Evolutionary conservation across 2,329 filamentous ascomycete species (phyloP).

Genomic region (Ascochyta viciae-villosae): DNA sequence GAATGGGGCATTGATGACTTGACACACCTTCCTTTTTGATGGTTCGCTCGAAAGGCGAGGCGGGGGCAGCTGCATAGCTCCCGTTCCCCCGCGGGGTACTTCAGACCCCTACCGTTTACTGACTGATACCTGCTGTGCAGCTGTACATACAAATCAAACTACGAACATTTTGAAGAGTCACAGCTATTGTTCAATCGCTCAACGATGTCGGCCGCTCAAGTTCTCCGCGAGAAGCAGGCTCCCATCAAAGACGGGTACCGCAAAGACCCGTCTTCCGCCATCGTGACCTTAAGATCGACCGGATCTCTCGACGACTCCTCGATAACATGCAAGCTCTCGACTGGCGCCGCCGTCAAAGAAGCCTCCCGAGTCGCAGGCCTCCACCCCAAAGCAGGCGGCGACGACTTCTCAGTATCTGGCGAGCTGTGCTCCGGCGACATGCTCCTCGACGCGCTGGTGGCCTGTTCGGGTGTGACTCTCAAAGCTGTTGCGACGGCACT

Average conservation of each 20-base stretch:
- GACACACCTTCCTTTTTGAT: conserved; percentile 10
- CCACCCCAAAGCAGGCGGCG: conserved; percentile 57
- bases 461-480: conserved; percentile 60
- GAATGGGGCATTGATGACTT: not conserved
- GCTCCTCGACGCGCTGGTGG: conserved; percentile 59
- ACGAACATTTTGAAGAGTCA: not conserved
- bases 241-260: conserved; percentile 58
- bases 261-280: conserved; percentile 52
- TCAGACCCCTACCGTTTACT: not conserved
- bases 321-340: conserved; percentile 57
- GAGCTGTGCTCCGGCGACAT: conserved; percentile 60
- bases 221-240: conserved; percentile 57
- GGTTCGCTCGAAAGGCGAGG: conserved; percentile 26
- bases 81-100: conserved; percentile 28
- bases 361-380: conserved; percentile 56
- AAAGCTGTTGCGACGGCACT: conserved; percentile 59
- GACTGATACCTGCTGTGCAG: not conserved
- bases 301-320: conserved; percentile 54
- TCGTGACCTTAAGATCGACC: conserved; percentile 55
- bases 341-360: conserved; percentile 49
- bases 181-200: too few relatives aligned
- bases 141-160: not conserved
- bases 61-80: conserved; percentile 24
- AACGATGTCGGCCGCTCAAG: conserved; percentile 36
- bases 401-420: conserved; percentile 52